These are phyloP conservation scores for Quercus phellos DNA, from an alignment of 331 rosid species.

Conservation along the genomic window DNA sequence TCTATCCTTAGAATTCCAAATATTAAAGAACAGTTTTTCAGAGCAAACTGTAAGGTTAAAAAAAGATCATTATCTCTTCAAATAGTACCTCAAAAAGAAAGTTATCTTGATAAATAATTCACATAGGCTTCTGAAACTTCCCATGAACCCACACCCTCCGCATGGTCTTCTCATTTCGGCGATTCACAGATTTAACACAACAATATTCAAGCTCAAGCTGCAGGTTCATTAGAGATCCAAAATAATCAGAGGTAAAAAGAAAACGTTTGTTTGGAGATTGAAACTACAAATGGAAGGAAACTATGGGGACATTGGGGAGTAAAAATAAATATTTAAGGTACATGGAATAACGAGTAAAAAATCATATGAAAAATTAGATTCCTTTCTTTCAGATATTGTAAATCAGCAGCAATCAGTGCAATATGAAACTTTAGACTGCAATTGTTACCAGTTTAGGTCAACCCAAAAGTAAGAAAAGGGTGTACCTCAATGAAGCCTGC, in stretches of 20 bases:
- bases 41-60: background rate
- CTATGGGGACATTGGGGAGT: background rate
- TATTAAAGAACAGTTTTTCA: background rate
- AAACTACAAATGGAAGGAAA: background rate
- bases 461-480: conserved; percentile 6
- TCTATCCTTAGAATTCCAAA: too few relatives aligned
- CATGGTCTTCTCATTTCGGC: conserved; percentile 73
- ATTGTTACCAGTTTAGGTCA: background rate
- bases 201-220: conserved; percentile 95
- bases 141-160: conserved; percentile 96
- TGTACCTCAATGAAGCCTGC: conserved; percentile 88
- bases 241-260: conserved; percentile 1
- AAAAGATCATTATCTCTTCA: background rate
- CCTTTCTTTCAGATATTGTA: background rate
- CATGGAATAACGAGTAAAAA: background rate
- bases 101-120: conserved; percentile 10
- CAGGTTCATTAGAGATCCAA: conserved; percentile 16
- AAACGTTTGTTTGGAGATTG: background rate
- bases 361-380: background rate
- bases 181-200: conserved; percentile 76
- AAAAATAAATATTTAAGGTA: background rate
- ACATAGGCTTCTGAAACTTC: conserved; percentile 74
- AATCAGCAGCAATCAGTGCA: background rate
- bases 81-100: background rate
- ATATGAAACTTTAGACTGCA: too few relatives aligned